Evolutionary conservation across 768 basidiomycete genomes (phyloP), one percentile per base, ranked within the genome.

Genomic region (Russula sp.): DNA sequence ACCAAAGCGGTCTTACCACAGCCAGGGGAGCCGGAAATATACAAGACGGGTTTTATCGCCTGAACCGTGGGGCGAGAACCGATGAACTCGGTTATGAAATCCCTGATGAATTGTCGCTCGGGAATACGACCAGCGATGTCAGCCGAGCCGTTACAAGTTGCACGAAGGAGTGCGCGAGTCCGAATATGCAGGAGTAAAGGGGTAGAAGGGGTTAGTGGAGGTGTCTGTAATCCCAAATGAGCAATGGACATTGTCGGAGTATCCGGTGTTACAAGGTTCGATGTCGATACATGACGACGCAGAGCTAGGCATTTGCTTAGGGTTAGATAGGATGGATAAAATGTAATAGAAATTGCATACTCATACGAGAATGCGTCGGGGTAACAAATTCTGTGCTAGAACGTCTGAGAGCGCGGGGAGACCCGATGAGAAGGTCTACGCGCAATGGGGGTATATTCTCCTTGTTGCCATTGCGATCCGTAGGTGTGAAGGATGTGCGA

Each of bases 11-110:
- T 95, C 77, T 96, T 95, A 20, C 93, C 93, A 3, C 92, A 93
- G 1, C 95, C 96, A 4, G 94, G 94, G 1, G 92, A 84, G 9
- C 96, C 96, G 9, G 94, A 95, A 57, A 98, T 86, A 73, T 95
- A 98, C 62, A 96, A 78, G 48, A 83, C 80, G 10, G 83, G 77
- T 32, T 75, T 70, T 27, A 64, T 48, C 57, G 4, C 64, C 63
- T 31, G 68, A 69, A 20, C 70, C 70, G 50, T 73, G 20, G 48
- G 51, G 1, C 44, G 61, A 20, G 70, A 74, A 34, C 74, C 71
- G 27, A 84, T 70, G 70, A 88, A 87, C 5, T 80, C 76, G 22
- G 75, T 70, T 67, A 92, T 71, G 74, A 92, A 94, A 11, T 77
- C 71, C 20, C 76, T 72, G 69, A 93, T 84, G 14, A 72, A 71